A percentile compares a stretch with the other conserved stretches of the same genome.
Conservation (phyloP, 2,329 filamentous ascomycete genomes). For the Fusarium euwallaceae region DNA sequence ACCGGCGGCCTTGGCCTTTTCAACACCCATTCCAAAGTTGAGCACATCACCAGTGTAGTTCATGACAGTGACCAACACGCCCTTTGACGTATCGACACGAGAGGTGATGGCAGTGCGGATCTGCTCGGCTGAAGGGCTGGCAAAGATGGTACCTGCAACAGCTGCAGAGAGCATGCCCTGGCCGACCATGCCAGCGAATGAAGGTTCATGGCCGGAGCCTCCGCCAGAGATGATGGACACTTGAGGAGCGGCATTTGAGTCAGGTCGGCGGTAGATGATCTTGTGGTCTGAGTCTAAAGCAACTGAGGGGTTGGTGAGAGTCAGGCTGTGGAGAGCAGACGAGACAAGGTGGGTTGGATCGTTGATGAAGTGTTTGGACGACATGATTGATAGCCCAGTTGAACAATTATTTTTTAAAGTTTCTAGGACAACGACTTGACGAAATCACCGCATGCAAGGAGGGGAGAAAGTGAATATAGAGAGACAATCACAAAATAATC, state of each 20-base stretch:
- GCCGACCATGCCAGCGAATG: constrained; percentile 88
- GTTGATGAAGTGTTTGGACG: constrained; percentile 88
- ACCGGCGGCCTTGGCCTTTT: constrained; percentile 88
- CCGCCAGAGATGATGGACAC: constrained; percentile 91
- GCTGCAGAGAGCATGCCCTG: constrained; percentile 83
- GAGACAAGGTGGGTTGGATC: constrained; percentile 84
- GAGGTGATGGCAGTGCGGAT: constrained; percentile 81
- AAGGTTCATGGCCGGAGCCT: constrained; percentile 91
- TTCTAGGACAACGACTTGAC: neutral
- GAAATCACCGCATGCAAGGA: neutral
- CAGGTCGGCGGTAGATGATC: constrained; percentile 81
- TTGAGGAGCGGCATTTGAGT: constrained; percentile 61
- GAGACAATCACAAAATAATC: neutral
- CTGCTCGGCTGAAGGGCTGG: constrained; percentile 85
- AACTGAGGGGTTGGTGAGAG: constrained; percentile 85
- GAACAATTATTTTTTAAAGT: neutral
- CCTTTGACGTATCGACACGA: constrained; percentile 77
- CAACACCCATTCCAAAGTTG: constrained; percentile 93
- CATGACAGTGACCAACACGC: constrained; percentile 92
- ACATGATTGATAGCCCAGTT: constrained; percentile 52
- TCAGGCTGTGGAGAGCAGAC: constrained; percentile 80
- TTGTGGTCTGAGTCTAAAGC: constrained; percentile 85
- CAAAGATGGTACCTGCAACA: constrained; percentile 90
- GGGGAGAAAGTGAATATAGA: neutral
- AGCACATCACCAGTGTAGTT: constrained; percentile 93